phyloP scores from a whole-genome alignment of 805 yeast species.

The Kuraishia ogatae region DNA sequence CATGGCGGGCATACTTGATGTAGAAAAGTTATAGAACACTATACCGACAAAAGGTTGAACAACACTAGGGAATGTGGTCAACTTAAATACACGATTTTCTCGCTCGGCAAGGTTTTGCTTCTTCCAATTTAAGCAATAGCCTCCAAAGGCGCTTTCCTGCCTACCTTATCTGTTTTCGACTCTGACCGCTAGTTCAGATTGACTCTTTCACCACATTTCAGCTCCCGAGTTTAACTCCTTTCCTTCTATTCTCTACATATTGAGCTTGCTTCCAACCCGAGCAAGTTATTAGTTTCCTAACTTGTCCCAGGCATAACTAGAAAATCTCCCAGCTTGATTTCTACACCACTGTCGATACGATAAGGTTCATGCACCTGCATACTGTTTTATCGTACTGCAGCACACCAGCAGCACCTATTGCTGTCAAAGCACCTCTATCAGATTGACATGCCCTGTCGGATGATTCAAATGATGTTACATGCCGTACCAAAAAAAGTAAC shows the following conservation, averaged over 20 bases:
- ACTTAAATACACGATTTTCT: background rate
- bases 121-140: background rate
- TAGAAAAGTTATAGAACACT: background rate
- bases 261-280: no score
- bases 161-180: background rate
- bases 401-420: background rate
- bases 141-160: background rate
- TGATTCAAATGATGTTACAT: background rate
- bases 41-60: background rate
- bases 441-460: background rate
- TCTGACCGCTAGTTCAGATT: background rate
- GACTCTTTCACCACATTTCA: background rate
- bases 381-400: background rate
- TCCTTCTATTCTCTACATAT: no score
- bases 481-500: background rate
- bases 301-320: background rate
- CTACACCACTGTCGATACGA: background rate
- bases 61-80: background rate
- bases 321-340: background rate
- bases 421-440: background rate
- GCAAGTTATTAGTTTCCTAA: background rate
- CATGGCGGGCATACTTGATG: background rate
- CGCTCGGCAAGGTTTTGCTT: background rate
- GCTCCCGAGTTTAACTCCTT: no score
- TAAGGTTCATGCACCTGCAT: background rate